Evolutionary conservation across 805 yeast species (phyloP).

Genomic region (Candida cerambycidarum): DNA sequence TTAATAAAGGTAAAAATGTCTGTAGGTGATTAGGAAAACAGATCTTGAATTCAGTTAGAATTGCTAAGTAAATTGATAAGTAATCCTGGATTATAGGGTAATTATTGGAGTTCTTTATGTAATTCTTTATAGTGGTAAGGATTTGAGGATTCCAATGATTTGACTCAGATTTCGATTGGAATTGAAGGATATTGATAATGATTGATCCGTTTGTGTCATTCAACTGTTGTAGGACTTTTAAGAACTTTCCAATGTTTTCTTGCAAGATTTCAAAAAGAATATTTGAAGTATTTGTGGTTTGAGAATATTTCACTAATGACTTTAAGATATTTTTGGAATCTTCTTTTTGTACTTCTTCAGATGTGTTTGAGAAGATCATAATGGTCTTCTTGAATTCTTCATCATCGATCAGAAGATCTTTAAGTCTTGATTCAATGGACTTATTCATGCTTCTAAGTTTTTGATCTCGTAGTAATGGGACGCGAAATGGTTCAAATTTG

Average conservation of each 20-base stretch:
- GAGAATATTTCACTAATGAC: constrained; percentile 13
- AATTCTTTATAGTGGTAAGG: constrained; percentile 9
- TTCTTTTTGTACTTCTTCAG: background rate
- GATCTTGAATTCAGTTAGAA: constrained; percentile 21
- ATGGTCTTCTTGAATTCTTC: background rate
- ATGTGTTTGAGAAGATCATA: background rate
- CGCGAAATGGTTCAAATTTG: no score
- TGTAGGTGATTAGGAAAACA: constrained; percentile 21
- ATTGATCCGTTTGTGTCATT: constrained; percentile 18
- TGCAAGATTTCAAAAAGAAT: constrained; percentile 18
- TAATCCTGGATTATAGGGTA: constrained; percentile 9
- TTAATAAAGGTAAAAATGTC: constrained; percentile 19
- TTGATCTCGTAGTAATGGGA: no score
- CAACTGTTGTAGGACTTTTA: constrained; percentile 15
- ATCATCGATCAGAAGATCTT: background rate
- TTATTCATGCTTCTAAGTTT: background rate
- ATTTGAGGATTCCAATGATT: constrained; percentile 6
- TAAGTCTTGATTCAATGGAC: background rate
- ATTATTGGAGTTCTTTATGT: constrained; percentile 9
- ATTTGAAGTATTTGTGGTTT: constrained; percentile 9
- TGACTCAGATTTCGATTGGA: constrained; percentile 1
- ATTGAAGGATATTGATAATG: constrained; percentile 16
- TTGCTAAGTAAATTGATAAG: constrained; percentile 19
- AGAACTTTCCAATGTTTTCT: constrained; percentile 18
- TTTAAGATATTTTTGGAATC: background rate